phyloP scores from a whole-genome alignment of 2,329 filamentous ascomycete genomes.

The Spiromastix sp. region DNA sequence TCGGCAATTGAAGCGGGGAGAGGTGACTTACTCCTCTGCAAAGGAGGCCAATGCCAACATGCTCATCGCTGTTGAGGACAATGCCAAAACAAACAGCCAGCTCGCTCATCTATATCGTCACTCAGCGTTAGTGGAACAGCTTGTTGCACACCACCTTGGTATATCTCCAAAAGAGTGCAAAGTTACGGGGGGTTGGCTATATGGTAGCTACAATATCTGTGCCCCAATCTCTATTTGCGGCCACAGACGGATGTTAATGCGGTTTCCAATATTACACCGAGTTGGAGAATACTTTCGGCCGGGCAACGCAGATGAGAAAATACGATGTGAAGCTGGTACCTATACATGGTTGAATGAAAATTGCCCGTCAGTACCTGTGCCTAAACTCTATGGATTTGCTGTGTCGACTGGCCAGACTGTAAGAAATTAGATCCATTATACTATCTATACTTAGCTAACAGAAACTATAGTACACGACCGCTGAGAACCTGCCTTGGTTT shows the following conservation, averaged over 20 bases:
- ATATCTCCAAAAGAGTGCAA: constrained; percentile 8
- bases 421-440: neutral
- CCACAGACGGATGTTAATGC: constrained; percentile 1
- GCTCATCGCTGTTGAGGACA: constrained; percentile 8
- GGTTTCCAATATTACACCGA: constrained; percentile 2
- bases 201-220: constrained; percentile 29
- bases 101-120: constrained; percentile 4
- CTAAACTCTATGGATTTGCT: constrained; percentile 9
- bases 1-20: constrained; percentile 1
- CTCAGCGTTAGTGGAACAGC: constrained; percentile 4
- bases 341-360: constrained; percentile 6
- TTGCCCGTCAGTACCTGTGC: constrained; percentile 9
- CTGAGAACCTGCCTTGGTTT: constrained; percentile 2
- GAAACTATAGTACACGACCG: neutral
- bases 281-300: constrained; percentile 3
- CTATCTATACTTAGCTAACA: neutral
- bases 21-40: constrained; percentile 1
- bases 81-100: constrained; percentile 11
- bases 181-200: constrained; percentile 12
- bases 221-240: constrained; percentile 10
- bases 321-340: constrained; percentile 4
- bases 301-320: too few species aligned
- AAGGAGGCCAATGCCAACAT: neutral
- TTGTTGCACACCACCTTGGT: constrained; percentile 10
- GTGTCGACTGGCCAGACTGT: constrained; percentile 9